phyloP scores from a whole-genome alignment of 2,329 filamentous ascomycete genomes.

The Ceratocystis papillata region DNA sequence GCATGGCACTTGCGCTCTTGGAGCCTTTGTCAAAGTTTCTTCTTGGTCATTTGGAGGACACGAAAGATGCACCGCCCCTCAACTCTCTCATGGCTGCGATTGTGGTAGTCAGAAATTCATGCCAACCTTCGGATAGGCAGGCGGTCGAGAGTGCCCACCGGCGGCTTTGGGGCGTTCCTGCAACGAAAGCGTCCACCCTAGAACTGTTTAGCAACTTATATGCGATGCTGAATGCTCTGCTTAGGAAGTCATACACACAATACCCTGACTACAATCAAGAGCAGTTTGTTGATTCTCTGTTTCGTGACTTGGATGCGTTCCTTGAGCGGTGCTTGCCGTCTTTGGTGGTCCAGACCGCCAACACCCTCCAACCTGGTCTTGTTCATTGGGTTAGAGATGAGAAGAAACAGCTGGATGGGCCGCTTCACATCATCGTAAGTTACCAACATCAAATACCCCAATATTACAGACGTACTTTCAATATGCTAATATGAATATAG shows the following conservation, averaged over 20 bases:
- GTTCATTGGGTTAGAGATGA: constrained; percentile 51
- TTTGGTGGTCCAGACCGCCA: constrained; percentile 46
- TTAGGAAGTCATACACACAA: constrained; percentile 45
- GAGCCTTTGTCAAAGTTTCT: constrained; percentile 55
- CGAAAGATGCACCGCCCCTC: constrained; percentile 21
- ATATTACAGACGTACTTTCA: constrained; percentile 18
- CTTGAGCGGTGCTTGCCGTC: constrained; percentile 40
- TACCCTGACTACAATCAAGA: constrained; percentile 34
- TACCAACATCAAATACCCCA: background rate
- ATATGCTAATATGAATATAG: constrained; percentile 31
- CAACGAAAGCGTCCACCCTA: constrained; percentile 35
- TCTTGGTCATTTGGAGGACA: constrained; percentile 24
- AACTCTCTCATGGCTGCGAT: constrained; percentile 33
- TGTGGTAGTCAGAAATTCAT: constrained; percentile 39
- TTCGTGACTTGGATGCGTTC: constrained; percentile 45
- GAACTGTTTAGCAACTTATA: constrained; percentile 61
- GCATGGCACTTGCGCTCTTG: constrained; percentile 53
- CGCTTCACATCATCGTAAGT: constrained; percentile 38
- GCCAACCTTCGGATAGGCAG: constrained; percentile 48
- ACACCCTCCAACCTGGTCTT: constrained; percentile 51
- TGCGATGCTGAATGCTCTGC: constrained; percentile 42
- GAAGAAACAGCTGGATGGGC: constrained; percentile 30
- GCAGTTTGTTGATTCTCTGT: constrained; percentile 36
- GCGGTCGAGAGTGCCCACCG: constrained; percentile 55
- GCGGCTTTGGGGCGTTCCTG: constrained; percentile 52